Base-by-base conservation (phyloP, 148 eudicot genomes). In the Rhododendron mucronatum region DNA sequence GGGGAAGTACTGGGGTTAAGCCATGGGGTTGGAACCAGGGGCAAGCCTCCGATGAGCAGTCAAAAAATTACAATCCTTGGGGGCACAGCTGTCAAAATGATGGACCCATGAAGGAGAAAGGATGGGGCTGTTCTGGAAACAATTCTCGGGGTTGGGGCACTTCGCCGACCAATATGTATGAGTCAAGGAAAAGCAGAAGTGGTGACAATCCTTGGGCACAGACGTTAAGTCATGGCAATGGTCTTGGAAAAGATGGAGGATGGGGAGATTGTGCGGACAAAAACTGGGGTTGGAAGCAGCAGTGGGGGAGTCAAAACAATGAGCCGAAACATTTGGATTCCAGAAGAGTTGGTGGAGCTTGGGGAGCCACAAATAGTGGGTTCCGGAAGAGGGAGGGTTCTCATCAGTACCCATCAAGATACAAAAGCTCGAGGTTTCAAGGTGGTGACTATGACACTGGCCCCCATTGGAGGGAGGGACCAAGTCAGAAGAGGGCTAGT, bases 361-460 rank as follows among this genome's bases (percentile, higher is more conserved):
- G 85, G 81, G 93, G 90, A 61, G 85, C 61, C 59, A 45, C 67
- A 18, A 82, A 75, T 86, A 80, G 90, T 13, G 84, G 89, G 84
- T 90, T 85, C 84, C 87, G 89, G 57, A 93, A 93, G 88, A 91
- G 94, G 85, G 94, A 90, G 84, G 92, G 92, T 82, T 86, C 91
- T 81, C 87, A 88, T 89, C 86, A 87, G 35, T 82, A 90, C 84
- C 73, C 83, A 44, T 85, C 87, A 45, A 92, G 85, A 88, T 77
- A 86, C 45, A 90, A 89, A 88, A 92, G 91, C 63, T 88, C 91
- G 5, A 89, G 90, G 86, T 85, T 91, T 84, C 89, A 91, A 21
- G 91, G 87, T 57, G 86, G 41, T 74, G 92, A 88, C 26, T 86
- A 82, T 80, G 85, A 87, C 47, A 59, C 91, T 73, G 55, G 85